Evolutionary conservation across 345 rosid genomes (phyloP).

Genomic region (Raphanus sativus): DNA sequence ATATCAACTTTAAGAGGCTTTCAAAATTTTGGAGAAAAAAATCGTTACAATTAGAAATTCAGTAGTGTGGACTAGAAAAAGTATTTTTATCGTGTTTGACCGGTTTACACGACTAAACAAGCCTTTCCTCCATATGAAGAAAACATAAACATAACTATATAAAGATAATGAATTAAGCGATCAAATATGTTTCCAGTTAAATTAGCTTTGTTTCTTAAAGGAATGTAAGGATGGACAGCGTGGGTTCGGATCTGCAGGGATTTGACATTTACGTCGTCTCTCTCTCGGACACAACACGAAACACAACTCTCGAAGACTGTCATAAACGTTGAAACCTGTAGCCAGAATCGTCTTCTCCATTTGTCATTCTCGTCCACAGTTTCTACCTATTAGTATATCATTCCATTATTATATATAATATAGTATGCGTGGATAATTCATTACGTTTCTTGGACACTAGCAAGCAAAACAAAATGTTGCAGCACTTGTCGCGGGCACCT

Average conservation of each 20-base stretch:
- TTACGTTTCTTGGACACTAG: slow-evolving; percentile 31
- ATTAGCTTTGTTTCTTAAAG: slow-evolving; percentile 4
- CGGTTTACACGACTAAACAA: not conserved
- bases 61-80: slow-evolving; percentile 5
- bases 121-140: not conserved
- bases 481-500: slow-evolving; percentile 46
- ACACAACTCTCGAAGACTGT: slow-evolving; percentile 69
- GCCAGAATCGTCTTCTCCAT: slow-evolving; percentile 87
- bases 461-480: slow-evolving; percentile 30
- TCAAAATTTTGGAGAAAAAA: not conserved
- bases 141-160: not conserved
- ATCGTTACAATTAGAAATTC: not conserved
- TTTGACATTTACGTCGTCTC: slow-evolving; percentile 55
- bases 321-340: slow-evolving; percentile 67
- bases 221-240: slow-evolving; percentile 48
- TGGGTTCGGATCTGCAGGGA: slow-evolving; percentile 58
- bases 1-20: not conserved
- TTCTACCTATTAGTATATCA: slow-evolving; percentile 10
- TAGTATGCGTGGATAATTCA: slow-evolving; percentile 13
- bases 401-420: not conserved
- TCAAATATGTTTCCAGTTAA: slow-evolving; percentile 11
- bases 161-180: slow-evolving; percentile 11
- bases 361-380: slow-evolving; percentile 76
- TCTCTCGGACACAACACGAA: slow-evolving; percentile 22
- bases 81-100: slow-evolving; percentile 8